Evolutionary conservation across 352 stramenopile species (phyloP).

Genomic region (Phytophthora cajani): DNA sequence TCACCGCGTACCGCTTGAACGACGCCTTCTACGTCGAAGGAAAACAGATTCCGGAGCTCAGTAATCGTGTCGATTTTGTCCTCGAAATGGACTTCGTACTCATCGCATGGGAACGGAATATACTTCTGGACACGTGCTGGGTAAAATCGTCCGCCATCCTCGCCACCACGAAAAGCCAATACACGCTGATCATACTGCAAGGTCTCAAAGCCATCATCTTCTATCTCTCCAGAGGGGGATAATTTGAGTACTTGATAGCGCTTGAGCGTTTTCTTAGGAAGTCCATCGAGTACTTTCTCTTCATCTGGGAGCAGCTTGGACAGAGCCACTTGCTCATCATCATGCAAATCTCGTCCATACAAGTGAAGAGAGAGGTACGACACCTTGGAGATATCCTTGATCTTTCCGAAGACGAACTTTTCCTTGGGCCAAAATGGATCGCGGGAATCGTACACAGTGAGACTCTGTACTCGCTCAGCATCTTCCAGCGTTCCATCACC

Average conservation of each 20-base stretch:
- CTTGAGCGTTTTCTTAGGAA: conserved; percentile 35
- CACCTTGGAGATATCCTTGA: conserved; percentile 53
- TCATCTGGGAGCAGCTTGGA: conserved; percentile 41
- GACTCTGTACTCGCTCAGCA: conserved; percentile 56
- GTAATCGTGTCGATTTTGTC: conserved; percentile 61
- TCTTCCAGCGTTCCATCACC: conserved; percentile 48
- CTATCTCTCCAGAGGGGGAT: conserved; percentile 52
- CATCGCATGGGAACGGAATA: conserved; percentile 50
- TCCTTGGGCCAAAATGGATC: conserved; percentile 68
- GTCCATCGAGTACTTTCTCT: conserved; percentile 39
- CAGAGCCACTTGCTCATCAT: conserved; percentile 40
- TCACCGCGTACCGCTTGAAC: conserved; percentile 58
- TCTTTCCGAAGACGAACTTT: conserved; percentile 71
- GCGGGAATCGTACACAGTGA: conserved; percentile 71
- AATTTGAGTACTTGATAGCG: conserved; percentile 64
- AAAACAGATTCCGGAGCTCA: conserved; percentile 67
- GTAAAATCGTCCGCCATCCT: conserved; percentile 65
- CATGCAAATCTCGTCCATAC: conserved; percentile 61
- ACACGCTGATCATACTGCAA: conserved; percentile 70
- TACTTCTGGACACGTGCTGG: conserved; percentile 62
- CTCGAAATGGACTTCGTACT: conserved; percentile 69
- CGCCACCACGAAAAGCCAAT: conserved; percentile 65
- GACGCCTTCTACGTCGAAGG: conserved; percentile 59
- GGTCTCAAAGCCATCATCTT: conserved; percentile 56
- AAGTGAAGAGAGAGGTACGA: conserved; percentile 76